Evolutionary conservation across 2,329 filamentous ascomycete genomes (phyloP).

Genomic region (Zymoseptoria crescenta): DNA sequence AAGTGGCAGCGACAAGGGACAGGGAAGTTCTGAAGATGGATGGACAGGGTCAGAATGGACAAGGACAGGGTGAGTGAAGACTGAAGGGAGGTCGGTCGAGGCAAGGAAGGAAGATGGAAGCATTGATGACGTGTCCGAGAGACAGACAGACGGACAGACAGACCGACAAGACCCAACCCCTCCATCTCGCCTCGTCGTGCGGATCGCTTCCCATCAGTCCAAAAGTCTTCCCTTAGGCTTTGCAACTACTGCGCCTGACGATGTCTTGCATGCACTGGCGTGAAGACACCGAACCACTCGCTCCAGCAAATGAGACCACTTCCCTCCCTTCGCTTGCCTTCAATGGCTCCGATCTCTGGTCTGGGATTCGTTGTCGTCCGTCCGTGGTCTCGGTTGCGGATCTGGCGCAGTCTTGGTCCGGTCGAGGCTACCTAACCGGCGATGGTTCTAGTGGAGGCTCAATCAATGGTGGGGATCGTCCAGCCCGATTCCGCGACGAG

Average conservation of each 20-base stretch:
- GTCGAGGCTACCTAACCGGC: not conserved
- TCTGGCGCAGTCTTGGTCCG: not conserved
- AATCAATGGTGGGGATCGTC: not conserved
- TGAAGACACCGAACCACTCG: not conserved
- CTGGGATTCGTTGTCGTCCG: not conserved
- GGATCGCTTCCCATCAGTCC: too few species aligned
- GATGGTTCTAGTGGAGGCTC: not conserved
- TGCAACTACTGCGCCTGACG: not conserved
- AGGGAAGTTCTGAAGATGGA: not conserved
- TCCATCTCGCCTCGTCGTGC: too few species aligned
- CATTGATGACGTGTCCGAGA: too few species aligned
- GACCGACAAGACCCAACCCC: too few species aligned
- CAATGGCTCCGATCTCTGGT: not conserved
- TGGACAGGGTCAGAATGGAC: not conserved
- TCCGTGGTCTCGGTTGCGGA: not conserved
- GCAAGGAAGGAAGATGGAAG: too few species aligned
- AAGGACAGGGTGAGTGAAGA: not conserved
- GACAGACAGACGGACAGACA: too few species aligned
- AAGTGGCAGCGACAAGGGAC: not conserved
- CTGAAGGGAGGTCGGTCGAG: not conserved
- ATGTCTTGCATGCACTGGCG: not conserved
- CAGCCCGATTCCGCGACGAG: too few species aligned
- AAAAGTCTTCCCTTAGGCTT: not conserved
- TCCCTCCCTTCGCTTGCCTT: too few species aligned
- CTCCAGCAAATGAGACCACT: not conserved